A percentile compares a stretch with the other conserved stretches of the same genome.
Evolutionary conservation across 176 grass and related monocot genomes (phyloP).

Genomic region (Eleusine coracana): DNA sequence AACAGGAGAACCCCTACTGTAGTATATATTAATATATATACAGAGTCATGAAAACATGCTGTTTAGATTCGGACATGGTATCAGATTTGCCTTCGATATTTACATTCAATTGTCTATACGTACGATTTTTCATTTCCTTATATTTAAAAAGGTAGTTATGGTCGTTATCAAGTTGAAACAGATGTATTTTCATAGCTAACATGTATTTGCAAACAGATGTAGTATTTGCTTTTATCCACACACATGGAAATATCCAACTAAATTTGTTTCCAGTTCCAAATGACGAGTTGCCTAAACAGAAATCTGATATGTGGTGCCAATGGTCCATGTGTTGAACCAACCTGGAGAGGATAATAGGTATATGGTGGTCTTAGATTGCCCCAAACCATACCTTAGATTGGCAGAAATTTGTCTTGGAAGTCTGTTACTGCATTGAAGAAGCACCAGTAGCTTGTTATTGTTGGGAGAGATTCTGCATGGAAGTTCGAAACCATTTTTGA

Average conservation of each 20-base stretch:
- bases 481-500: not conserved
- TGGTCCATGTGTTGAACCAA: not conserved
- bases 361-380: not conserved
- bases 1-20: too few species aligned
- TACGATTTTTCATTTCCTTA: too few species aligned
- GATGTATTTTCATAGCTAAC: not conserved
- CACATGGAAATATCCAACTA: not conserved
- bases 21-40: too few species aligned
- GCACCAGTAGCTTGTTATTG: too few species aligned
- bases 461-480: not conserved
- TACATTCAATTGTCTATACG: not conserved
- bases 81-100: not conserved
- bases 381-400: not conserved
- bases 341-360: not conserved
- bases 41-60: not conserved
- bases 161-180: too few species aligned
- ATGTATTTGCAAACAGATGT: not conserved
- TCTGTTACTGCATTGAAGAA: too few species aligned
- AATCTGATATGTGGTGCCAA: not conserved
- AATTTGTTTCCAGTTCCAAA: conserved; percentile 1
- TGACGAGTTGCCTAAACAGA: not conserved
- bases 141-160: too few species aligned
- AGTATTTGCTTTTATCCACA: not conserved
- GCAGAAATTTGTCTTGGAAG: too few species aligned
- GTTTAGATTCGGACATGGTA: not conserved